Evolutionary conservation across 192 early-diverging fungal species (phyloP), one percentile per base, ranked within the genome.

Genomic region (Globomyces pollinis-pini): DNA sequence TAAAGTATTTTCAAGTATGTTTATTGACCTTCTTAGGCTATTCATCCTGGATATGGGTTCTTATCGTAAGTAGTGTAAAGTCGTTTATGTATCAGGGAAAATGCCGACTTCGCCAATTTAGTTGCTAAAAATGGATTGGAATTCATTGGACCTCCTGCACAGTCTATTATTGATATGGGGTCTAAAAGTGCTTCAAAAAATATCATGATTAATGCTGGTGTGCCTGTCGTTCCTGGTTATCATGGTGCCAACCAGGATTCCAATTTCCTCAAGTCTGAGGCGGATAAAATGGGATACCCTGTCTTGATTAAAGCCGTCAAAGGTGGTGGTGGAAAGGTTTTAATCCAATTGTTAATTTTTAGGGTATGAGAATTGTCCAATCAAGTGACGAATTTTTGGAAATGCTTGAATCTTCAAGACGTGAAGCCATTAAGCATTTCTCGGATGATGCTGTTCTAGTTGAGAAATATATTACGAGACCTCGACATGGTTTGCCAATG

Each of bases 31-130:
- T n/a, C n/a, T n/a, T n/a, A n/a, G n/a, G n/a, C 93, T 21, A 86
- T 98, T 52, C 95, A 98, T 59, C 95, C 95, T 0, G 95, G 95
- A 30, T 98, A 95, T 69, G 95, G 95, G 11, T 98, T 98, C 68
- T 75, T 98, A 38, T 93, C 91, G 0, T n/a, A n/a, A n/a, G n/a
- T n/a, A n/a, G n/a, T n/a, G n/a, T n/a, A n/a, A n/a, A n/a, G n/a
- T n/a, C n/a, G n/a, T n/a, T n/a, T n/a, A n/a, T n/a, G n/a, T n/a
- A n/a, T n/a, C n/a, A n/a, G n/a, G n/a, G 95, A 98, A 62, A 95
- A 94, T 70, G 80, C 88, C 0, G 76, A 69, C n/a, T 98, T 98
- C 79, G 89, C 90, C 1, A 81, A 89, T 20, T 66, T 69, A 35
- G 74, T 95, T 3, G 76, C 62, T 2, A 66, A 68, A 38, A 73